Evolutionary conservation across 192 early-diverging fungal genomes (phyloP).

Genomic region (Coemansia sp.): DNA sequence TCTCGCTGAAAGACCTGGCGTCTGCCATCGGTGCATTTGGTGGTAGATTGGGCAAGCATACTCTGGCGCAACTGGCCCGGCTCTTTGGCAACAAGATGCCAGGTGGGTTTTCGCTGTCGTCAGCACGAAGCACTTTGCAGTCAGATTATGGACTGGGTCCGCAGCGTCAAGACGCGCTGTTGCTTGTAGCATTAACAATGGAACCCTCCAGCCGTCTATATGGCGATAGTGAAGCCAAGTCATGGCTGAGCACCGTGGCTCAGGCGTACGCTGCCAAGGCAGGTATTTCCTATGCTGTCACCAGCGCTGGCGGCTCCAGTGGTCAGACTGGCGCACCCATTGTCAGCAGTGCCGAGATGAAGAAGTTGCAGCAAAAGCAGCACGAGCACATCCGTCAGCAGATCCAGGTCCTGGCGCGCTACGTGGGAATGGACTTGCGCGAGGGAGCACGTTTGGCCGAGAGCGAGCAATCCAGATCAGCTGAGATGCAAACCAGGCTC

Average conservation of each 20-base stretch:
- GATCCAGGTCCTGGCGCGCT: constrained; percentile 76
- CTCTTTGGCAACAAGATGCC: constrained; percentile 89
- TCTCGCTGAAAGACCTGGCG: constrained; percentile 79
- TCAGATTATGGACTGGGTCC: constrained; percentile 77
- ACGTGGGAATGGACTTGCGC: constrained; percentile 73
- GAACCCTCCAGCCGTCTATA: constrained; percentile 80
- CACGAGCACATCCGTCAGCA: constrained; percentile 74
- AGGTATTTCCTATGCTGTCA: constrained; percentile 74
- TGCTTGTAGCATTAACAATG: constrained; percentile 74
- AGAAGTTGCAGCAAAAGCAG: constrained; percentile 70
- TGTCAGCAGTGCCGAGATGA: constrained; percentile 87
- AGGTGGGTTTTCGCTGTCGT: constrained; percentile 80
- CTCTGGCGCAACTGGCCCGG: constrained; percentile 67
- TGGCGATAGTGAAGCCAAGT: constrained; percentile 74
- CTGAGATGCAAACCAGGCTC: constrained; percentile 69
- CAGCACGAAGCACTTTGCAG: constrained; percentile 68
- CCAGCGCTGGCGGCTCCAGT: constrained; percentile 49
- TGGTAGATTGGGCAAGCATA: constrained; percentile 79
- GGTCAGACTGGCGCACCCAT: constrained; percentile 47
- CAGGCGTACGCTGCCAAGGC: constrained; percentile 72
- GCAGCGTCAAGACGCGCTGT: constrained; percentile 68
- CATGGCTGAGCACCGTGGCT: constrained; percentile 73
- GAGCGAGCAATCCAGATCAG: constrained; percentile 58
- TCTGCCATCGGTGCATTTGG: constrained; percentile 58
- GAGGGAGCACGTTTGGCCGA: constrained; percentile 66